Base-by-base conservation (phyloP, 208 protist species). In the Wallacemonas sp. region DNA sequence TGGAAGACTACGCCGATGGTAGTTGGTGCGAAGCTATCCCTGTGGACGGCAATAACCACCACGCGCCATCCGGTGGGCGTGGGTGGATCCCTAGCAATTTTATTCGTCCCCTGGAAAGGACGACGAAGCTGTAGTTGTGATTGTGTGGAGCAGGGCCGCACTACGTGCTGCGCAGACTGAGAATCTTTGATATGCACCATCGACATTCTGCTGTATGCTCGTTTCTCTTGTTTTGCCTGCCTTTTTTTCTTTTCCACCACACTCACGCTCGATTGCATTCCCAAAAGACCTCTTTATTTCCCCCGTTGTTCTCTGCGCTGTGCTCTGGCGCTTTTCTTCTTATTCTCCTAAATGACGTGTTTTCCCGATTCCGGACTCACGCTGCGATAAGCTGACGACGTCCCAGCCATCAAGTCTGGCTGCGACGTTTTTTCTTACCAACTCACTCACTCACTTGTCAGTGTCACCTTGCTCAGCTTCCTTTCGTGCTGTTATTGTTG, bases 11-110 rank as follows among this genome's bases (percentile, higher is more conserved):
- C 60, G 74, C 54, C 3, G 72, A 89, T 48, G 81, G 72, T 27
- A 70, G 63, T 29, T 93, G 87, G 87, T 93, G 87, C 63, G 74
- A 86, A 39, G 87, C 87, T 1, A 66, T 66, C 42, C 29, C 53
- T 5, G 50, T 85, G 12, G 61, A 73, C 13, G 62, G 37, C 17
- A 60, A 55, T 17, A 69, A 33, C 41, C 57, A 32, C 37, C 68
- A 38, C 39, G 58, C 50, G 17, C 9, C 36, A 5, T 50, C 24
- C 32, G 26, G 24, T 19, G 32, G 68, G 27, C 67, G 45, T 17
- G 83, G 81, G 8, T 71, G 87, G 50, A 78, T 93, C 17, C 84
- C 87, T 6, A 79, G 87, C 63, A 93, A 93, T 69, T 93, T 87
- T 63, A 38, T 90, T 41, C 83, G 87, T 12, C 77, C 63, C 12